phyloP scores from a whole-genome alignment of 257 asterid genomes.

The Solanum pinnatisectum region DNA sequence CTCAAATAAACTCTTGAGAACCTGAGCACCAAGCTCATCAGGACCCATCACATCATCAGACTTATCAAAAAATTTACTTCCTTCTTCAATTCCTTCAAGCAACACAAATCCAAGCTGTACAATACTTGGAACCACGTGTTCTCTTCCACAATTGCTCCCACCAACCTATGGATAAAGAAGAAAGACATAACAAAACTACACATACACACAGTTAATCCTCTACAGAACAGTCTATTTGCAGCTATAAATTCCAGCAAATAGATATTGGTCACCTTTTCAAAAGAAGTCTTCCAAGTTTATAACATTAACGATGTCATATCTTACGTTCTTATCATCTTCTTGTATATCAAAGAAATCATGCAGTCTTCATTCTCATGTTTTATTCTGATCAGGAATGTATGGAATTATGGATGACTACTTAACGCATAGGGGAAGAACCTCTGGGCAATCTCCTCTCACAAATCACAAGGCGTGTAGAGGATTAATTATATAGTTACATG shows the following conservation, averaged over 20 bases:
- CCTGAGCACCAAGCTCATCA: slow-evolving; percentile 58
- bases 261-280: background rate
- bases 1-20: slow-evolving; percentile 75
- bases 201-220: background rate
- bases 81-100: slow-evolving; percentile 71
- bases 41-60: slow-evolving; percentile 59
- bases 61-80: slow-evolving; percentile 31
- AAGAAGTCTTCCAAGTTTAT: background rate
- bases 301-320: background rate
- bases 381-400: background rate
- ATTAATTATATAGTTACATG: background rate
- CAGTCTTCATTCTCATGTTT: background rate
- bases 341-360: background rate
- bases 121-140: slow-evolving; percentile 72
- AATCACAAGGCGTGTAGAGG: background rate
- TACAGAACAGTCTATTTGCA: background rate
- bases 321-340: background rate
- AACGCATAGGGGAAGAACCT: background rate
- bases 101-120: slow-evolving; percentile 71
- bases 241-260: background rate
- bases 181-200: background rate
- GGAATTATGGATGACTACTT: background rate
- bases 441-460: background rate
- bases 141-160: slow-evolving; percentile 74
- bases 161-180: slow-evolving; percentile 36